Evolutionary conservation across 768 basidiomycete species (phyloP), one percentile per base, ranked within the genome.

Genomic region (Neoboletus subvelutipes): DNA sequence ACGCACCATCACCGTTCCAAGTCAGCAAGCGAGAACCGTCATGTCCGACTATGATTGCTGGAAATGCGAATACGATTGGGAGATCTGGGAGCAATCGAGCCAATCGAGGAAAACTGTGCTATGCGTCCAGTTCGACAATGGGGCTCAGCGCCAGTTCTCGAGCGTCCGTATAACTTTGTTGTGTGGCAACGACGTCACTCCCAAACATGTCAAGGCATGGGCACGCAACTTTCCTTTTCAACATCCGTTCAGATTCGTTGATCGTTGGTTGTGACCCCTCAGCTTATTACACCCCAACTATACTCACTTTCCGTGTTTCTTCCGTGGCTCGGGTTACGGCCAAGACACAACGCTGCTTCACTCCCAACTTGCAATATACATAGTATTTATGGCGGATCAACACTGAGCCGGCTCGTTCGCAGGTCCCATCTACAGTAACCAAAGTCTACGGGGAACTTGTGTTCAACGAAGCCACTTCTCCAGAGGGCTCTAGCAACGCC

Each of bases 141-240:
- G 33, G 0, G 22, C 59, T 31, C 60, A 56, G 33, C 28, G 20
- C 15, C 60, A 33, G 22, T 56, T 60, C 47, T 52, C 59, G 17
- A 28, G 48, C 29, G 37, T 56, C 6, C 45, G 41, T 20, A 34
- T 61, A 3, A 55, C 50, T 20, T n/a, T 61, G 50, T n/a, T 51
- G 33, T 49, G 2, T 22, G 45, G 47, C 36, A 37, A 34, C 58
- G 22, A 40, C 3, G 24, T 24, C 36, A 18, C 40, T 33, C 2
- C 37, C 4, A 2, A n/a, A 15, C 26, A 34, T n/a, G 10, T 7
- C 29, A 4, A 39, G 6, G 11, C 22, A 24, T 53, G 50, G 56
- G 59, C 52, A 48, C 18, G 57, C n/a, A 18, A 1, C 3, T 31
- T 50, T 43, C 36, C 10, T 41, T 51, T 33, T 13, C 2, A 28